Conservation (phyloP, 2,329 filamentous ascomycete species). For the Penicillium sumatraense region DNA sequence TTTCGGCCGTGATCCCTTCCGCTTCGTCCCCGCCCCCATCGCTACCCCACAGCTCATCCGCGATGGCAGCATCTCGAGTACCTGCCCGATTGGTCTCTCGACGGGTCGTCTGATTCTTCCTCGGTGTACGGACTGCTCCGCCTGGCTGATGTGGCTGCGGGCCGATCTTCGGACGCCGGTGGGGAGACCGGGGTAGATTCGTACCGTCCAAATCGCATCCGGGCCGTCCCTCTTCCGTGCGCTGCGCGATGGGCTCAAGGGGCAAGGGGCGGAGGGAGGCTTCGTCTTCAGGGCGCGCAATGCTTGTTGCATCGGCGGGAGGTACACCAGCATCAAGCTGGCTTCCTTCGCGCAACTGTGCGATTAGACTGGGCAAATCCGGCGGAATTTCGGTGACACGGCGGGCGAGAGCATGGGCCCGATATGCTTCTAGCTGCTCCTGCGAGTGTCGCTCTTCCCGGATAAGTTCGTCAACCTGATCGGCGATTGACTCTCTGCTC, state of each 20-base stretch:
- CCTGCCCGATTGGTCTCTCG: conserved; percentile 17
- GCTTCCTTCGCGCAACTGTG: conserved; percentile 15
- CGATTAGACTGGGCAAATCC: conserved; percentile 15
- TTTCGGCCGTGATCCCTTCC: conserved; percentile 8
- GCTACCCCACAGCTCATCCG: conserved; percentile 17
- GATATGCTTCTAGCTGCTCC: conserved; percentile 15
- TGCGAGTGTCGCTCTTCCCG: conserved; percentile 9
- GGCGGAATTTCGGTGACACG: conserved; percentile 15
- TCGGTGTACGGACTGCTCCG: conserved; percentile 13
- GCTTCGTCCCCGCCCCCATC: conserved; percentile 8
- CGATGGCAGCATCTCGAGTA: conserved; percentile 19
- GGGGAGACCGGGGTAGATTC: conserved; percentile 12
- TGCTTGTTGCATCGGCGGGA: conserved; percentile 5
- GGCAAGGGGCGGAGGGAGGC: conserved; percentile 5
- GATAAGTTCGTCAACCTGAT: conserved; percentile 14
- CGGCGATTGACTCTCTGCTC: conserved; percentile 15
- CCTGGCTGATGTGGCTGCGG: conserved; percentile 15
- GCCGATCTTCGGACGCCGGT: conserved; percentile 10
- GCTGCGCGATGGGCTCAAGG: conserved; percentile 10
- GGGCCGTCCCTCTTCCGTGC: conserved; percentile 8
- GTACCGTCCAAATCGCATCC: conserved; percentile 8
- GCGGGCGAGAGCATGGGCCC: conserved; percentile 11
- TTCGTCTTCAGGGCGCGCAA: conserved; percentile 11
- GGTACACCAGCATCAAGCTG: conserved; percentile 14
- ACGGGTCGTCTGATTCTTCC: conserved; percentile 15